These are phyloP conservation scores for Cladorrhinum samala DNA, from an alignment of 495 filamentous ascomycete species.

Conservation along the genomic window DNA sequence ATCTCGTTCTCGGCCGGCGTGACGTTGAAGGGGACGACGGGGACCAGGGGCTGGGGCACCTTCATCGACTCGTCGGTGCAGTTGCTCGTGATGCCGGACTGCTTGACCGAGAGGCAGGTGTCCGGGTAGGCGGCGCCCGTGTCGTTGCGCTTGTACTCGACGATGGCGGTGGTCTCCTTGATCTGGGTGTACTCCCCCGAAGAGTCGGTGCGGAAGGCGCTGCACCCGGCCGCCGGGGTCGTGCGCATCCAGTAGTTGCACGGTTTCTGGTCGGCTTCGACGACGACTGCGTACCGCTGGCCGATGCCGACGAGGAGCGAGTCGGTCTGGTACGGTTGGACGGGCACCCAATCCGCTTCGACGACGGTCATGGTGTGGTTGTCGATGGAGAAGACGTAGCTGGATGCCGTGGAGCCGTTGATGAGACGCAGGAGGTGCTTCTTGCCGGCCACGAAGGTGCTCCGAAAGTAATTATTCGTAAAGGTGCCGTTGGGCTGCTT, in stretches of 20 bases:
- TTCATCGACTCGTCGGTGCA: slow-evolving; percentile 9
- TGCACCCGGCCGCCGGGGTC: slow-evolving; percentile 5
- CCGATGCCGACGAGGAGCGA: slow-evolving; percentile 54
- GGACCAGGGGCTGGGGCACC: not conserved
- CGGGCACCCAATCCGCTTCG: slow-evolving; percentile 41
- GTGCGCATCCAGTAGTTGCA: slow-evolving; percentile 13
- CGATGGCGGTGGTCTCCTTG: slow-evolving; percentile 12
- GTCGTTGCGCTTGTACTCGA: slow-evolving; percentile 1
- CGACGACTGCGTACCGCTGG: slow-evolving; percentile 59
- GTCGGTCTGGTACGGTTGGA: slow-evolving; percentile 38
- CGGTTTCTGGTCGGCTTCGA: slow-evolving; percentile 43
- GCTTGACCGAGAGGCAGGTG: not conserved
- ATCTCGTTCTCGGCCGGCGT: slow-evolving; percentile 5
- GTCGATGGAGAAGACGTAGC: slow-evolving; percentile 33
- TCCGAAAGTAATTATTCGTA: slow-evolving; percentile 5
- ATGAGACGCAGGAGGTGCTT: slow-evolving; percentile 47
- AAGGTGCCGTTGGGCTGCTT: slow-evolving; percentile 9
- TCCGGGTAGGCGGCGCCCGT: not conserved
- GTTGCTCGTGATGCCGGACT: not conserved
- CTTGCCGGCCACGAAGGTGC: slow-evolving; percentile 13
- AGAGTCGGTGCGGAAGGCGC: slow-evolving; percentile 1
- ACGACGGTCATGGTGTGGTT: slow-evolving; percentile 44
- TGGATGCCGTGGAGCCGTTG: slow-evolving; percentile 37
- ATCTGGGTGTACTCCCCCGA: slow-evolving; percentile 13
- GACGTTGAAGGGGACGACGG: slow-evolving; percentile 7